Evolutionary conservation across 352 stramenopile genomes (phyloP).

Genomic region (Phytopythium aichiense): DNA sequence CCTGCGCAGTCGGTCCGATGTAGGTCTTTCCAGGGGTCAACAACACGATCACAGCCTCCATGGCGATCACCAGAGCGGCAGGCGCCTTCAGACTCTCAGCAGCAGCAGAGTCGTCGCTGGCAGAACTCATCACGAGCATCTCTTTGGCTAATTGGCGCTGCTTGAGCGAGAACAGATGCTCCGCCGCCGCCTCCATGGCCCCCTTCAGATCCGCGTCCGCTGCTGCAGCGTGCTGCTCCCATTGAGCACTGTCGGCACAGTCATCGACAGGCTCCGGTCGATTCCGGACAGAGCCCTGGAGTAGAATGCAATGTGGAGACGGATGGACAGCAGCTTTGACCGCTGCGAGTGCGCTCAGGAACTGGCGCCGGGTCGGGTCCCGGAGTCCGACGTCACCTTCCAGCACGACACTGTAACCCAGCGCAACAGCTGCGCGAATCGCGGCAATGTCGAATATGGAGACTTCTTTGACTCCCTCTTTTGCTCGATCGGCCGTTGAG

Average conservation of each 20-base stretch:
- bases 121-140: constrained; percentile 23
- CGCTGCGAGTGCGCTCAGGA: constrained; percentile 54
- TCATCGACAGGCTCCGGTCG: constrained; percentile 6
- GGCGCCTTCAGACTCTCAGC: neutral
- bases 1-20: constrained; percentile 27
- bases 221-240: constrained; percentile 13
- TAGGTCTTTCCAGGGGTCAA: constrained; percentile 72
- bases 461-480: neutral
- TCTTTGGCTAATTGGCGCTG: constrained; percentile 12
- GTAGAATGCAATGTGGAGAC: constrained; percentile 54
- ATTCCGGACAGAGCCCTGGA: constrained; percentile 50
- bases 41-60: constrained; percentile 77
- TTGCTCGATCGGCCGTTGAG: neutral
- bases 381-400: constrained; percentile 74
- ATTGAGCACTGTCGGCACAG: neutral
- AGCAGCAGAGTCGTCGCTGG: neutral
- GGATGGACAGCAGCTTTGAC: constrained; percentile 66
- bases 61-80: constrained; percentile 52
- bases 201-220: constrained; percentile 43
- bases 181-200: constrained; percentile 35
- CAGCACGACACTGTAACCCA: constrained; percentile 65
- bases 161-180: constrained; percentile 21
- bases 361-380: constrained; percentile 48
- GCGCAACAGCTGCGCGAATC: constrained; percentile 29
- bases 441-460: constrained; percentile 29